These are phyloP conservation scores for Pinguiococcus pyrenoidosus DNA, from an alignment of 108 stramenopile genomes.

Conservation along the genomic window DNA sequence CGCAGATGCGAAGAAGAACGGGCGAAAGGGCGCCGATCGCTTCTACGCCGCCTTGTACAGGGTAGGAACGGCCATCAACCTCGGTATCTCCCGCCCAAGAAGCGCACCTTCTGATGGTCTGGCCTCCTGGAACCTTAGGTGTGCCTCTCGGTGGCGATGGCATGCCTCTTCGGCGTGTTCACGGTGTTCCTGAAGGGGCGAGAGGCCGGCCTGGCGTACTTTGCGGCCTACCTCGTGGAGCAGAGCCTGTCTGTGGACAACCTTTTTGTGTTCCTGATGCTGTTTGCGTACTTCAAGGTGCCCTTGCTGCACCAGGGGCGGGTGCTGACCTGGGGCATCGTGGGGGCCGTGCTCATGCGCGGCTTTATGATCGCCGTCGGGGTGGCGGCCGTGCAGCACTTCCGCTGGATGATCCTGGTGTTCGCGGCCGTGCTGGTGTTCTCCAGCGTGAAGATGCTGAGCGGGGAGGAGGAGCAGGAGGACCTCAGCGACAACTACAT, in stretches of 20 bases:
- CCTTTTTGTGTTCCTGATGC: slow-evolving; percentile 48
- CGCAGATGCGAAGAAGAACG: too few relatives aligned
- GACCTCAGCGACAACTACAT: slow-evolving; percentile 24
- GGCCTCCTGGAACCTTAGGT: neutral
- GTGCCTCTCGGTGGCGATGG: neutral
- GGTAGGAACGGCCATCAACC: too few relatives aligned
- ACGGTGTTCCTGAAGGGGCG: slow-evolving; percentile 1
- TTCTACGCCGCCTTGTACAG: too few relatives aligned
- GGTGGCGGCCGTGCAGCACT: slow-evolving; percentile 22
- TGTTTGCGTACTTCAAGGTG: slow-evolving; percentile 52
- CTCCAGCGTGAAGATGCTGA: slow-evolving; percentile 28
- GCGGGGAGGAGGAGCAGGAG: slow-evolving; percentile 16
- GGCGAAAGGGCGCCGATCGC: too few relatives aligned
- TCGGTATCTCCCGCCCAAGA: too few relatives aligned
- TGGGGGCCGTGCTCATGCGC: slow-evolving; percentile 34
- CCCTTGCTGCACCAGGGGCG: slow-evolving; percentile 16
- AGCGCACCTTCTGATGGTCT: too few relatives aligned
- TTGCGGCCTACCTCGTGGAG: slow-evolving; percentile 49
- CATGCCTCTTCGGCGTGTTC: slow-evolving; percentile 9
- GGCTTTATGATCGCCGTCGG: slow-evolving; percentile 24
- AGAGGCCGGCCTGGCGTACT: slow-evolving; percentile 27
- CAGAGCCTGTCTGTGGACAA: slow-evolving; percentile 49
- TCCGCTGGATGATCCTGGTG: slow-evolving; percentile 22
- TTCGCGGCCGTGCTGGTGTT: slow-evolving; percentile 30
- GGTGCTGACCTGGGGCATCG: slow-evolving; percentile 40